These are phyloP conservation scores for Yarrowia porcina DNA, from an alignment of 805 yeast genomes.

Conservation along the genomic window DNA sequence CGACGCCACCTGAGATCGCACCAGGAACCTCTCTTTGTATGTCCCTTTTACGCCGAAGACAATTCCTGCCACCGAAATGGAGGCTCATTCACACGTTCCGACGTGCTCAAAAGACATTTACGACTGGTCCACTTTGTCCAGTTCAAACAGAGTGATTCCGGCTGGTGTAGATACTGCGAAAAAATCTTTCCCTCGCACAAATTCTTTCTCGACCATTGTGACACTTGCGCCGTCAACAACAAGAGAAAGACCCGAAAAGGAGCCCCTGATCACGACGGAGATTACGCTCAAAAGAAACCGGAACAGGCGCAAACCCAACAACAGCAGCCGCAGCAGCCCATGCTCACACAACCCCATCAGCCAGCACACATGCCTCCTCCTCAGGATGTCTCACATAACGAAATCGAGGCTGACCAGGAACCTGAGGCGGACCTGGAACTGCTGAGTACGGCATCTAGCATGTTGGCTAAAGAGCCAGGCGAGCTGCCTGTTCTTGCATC, in stretches of 20 bases:
- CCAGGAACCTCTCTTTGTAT: constrained; percentile 59
- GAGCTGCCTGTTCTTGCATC: neutral
- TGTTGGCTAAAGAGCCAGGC: constrained; percentile 16
- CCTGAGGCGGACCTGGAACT: constrained; percentile 15
- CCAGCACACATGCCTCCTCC: neutral
- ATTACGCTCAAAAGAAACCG: neutral
- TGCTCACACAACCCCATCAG: neutral
- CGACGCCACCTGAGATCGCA: constrained; percentile 68
- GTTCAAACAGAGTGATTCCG: constrained; percentile 50
- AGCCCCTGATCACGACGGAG: neutral
- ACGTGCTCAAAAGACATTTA: constrained; percentile 70
- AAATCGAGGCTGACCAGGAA: constrained; percentile 1
- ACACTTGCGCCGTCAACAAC: constrained; percentile 49
- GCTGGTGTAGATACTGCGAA: constrained; percentile 67
- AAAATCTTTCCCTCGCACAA: constrained; percentile 53
- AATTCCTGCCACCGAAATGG: constrained; percentile 73
- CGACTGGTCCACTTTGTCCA: constrained; percentile 64
- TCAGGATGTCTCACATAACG: constrained; percentile 2
- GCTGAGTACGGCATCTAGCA: constrained; percentile 11
- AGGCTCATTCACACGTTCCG: constrained; percentile 70
- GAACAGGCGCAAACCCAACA: neutral
- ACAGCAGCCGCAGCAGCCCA: neutral
- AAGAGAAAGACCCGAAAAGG: constrained; percentile 5
- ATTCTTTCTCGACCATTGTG: constrained; percentile 61
- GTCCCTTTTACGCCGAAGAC: constrained; percentile 69